These are phyloP conservation scores for Dipteronia dyeriana DNA, from an alignment of 345 rosid species.

Conservation along the genomic window DNA sequence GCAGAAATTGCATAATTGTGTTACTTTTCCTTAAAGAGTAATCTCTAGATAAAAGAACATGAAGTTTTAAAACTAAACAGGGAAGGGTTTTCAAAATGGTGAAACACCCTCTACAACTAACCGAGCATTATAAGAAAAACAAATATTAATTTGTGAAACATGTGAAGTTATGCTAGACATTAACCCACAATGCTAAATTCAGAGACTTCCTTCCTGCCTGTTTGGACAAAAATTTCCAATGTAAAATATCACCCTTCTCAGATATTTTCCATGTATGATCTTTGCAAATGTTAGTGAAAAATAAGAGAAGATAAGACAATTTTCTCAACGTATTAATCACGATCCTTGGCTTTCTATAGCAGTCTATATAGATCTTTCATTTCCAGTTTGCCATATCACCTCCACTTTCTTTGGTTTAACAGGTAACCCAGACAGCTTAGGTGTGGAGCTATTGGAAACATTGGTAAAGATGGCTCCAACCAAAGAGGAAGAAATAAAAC, in stretches of 20 bases:
- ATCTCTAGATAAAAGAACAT: background rate
- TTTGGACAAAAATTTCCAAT: background rate
- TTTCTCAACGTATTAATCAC: too few relatives aligned
- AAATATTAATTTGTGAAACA: background rate
- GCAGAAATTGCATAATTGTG: background rate
- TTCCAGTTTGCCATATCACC: slow-evolving; percentile 15
- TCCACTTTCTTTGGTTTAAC: slow-evolving; percentile 30
- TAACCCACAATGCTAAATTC: background rate
- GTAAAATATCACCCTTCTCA: background rate
- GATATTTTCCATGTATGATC: too few relatives aligned
- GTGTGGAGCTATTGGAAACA: slow-evolving; percentile 91
- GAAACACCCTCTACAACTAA: background rate
- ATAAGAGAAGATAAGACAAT: background rate
- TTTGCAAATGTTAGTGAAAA: background rate
- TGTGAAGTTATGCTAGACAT: background rate
- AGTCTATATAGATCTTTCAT: slow-evolving; percentile 1
- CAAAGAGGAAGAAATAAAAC: slow-evolving; percentile 95
- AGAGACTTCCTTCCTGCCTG: too few relatives aligned
- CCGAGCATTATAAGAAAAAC: background rate
- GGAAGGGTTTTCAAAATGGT: background rate
- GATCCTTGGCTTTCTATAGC: background rate
- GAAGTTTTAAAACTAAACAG: background rate
- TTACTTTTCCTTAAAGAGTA: background rate
- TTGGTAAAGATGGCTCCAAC: slow-evolving; percentile 98
- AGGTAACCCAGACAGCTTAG: slow-evolving; percentile 91